Base-by-base conservation (phyloP, 2,329 filamentous ascomycete species). In the Fusarium mangiferae region DNA sequence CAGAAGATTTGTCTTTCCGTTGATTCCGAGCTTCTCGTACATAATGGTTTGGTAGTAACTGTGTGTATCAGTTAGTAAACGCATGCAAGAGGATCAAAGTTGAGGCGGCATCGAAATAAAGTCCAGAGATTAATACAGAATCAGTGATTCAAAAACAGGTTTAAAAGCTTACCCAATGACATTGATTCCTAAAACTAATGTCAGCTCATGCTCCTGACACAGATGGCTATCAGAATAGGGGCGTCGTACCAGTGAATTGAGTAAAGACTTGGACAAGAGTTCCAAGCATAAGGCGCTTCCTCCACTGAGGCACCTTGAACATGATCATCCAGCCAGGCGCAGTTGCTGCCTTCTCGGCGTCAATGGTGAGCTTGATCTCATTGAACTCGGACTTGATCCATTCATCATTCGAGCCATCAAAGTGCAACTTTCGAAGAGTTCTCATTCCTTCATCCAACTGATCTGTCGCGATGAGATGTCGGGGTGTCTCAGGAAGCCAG, bases 241-340 rank as follows among this genome's bases (percentile, higher is more conserved):
- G 11, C 11, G 9, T 24, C 72, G 17, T 73, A 75, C 74, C 87
- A 45, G 85, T 87, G 76, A 91, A 86, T 66, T 78, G 74, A 6
- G 88, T 89, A 71, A 91, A 89, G 15, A 89, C 84, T 78, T 92
- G 89, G n/a, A 91, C 85, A 5, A 88, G 80, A 35, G 87, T 85
- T 36, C 88, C 90, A 68, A 90, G 88, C 78, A 90, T 81, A 60
- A 91, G 83, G 20, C 90, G 83, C 17, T 83, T 89, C 42, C 90
- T 84, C 87, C 87, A 90, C 49, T 85, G 80, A 5, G 84, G 84
- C 7, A 89, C 86, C 20, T 83, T 87, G 75, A 90, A 89, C 86
- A 90, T 90, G 68, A 88, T 82, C 7, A 78, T 75, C 88, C 88
- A 90, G 18, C 86, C 89, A 18, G 75, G 74, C 5, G 70, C 75